Percentiles rank a stretch among this genome's conserved stretches.
Evolutionary conservation across 2,329 filamentous ascomycete genomes (phyloP).

Genomic region (Aspergillus sp.): DNA sequence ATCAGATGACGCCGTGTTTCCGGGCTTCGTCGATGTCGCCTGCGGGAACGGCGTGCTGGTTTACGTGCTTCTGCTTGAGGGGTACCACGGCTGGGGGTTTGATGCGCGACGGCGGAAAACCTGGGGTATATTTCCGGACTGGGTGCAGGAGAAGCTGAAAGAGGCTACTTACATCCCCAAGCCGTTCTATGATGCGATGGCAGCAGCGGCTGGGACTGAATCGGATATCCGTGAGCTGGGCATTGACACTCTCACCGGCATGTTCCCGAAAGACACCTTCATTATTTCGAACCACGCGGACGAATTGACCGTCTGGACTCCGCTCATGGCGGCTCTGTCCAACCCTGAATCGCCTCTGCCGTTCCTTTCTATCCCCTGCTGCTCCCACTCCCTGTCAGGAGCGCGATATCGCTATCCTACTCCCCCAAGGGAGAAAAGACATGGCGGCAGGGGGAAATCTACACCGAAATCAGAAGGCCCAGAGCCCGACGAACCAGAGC

Average conservation of each 20-base stretch:
- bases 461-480: conserved; percentile 30
- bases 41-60: conserved; percentile 91
- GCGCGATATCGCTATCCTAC: conserved; percentile 52
- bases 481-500: conserved; percentile 17
- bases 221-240: conserved; percentile 6
- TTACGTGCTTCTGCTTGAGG: conserved; percentile 69
- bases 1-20: conserved; percentile 44
- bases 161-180: conserved; percentile 54
- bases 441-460: not conserved
- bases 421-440: conserved; percentile 21
- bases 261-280: conserved; percentile 67
- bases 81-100: conserved; percentile 80
- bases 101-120: conserved; percentile 80
- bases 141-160: conserved; percentile 42
- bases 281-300: conserved; percentile 97
- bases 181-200: conserved; percentile 29
- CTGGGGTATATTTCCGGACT: conserved; percentile 61
- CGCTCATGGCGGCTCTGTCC: conserved; percentile 63
- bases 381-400: conserved; percentile 77
- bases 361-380: conserved; percentile 92
- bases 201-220: not conserved
- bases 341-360: conserved; percentile 52
- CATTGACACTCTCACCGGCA: conserved; percentile 40
- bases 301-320: conserved; percentile 92
- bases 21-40: conserved; percentile 90